A percentile compares a stretch with the other conserved stretches of the same genome.
These are phyloP conservation scores for Fusarium compactum DNA, from an alignment of 2,329 filamentous ascomycete species.

Conservation along the genomic window DNA sequence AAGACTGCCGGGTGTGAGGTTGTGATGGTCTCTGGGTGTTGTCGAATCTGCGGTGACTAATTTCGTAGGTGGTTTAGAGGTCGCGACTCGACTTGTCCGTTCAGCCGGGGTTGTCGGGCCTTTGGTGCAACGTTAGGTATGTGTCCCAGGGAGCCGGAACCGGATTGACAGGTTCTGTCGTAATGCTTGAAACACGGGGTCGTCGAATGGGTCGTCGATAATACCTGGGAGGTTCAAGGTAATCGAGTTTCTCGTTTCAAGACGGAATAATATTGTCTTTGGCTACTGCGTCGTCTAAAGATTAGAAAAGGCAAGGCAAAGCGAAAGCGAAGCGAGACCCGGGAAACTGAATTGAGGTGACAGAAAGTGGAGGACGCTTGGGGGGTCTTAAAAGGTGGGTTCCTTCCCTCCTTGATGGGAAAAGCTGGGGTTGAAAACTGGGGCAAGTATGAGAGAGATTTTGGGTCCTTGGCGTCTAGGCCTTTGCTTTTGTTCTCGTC, in stretches of 20 bases:
- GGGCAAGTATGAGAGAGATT: slow-evolving; percentile 17
- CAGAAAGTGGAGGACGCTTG: slow-evolving; percentile 34
- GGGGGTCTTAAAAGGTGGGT: slow-evolving; percentile 23
- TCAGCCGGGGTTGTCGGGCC: slow-evolving; percentile 22
- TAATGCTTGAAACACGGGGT: neutral
- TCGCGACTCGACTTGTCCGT: slow-evolving; percentile 11
- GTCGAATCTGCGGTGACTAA: neutral
- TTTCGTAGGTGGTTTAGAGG: neutral
- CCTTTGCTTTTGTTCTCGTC: slow-evolving; percentile 14
- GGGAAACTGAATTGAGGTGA: slow-evolving; percentile 20
- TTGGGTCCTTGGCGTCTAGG: slow-evolving; percentile 20
- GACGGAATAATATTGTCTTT: neutral
- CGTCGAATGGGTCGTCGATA: neutral
- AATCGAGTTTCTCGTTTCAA: neutral
- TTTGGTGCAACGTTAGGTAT: slow-evolving; percentile 29
- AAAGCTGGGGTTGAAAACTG: slow-evolving; percentile 42
- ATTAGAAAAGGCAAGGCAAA: slow-evolving; percentile 16
- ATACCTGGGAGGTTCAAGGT: neutral
- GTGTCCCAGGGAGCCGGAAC: slow-evolving; percentile 23
- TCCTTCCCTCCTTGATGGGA: slow-evolving; percentile 5
- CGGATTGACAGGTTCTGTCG: neutral
- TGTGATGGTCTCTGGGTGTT: neutral
- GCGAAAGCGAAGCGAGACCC: slow-evolving; percentile 9
- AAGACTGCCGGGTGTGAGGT: slow-evolving; percentile 22
- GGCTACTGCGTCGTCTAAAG: slow-evolving; percentile 24